Evolutionary conservation across 1,284 basidiomycete species (phyloP).

Genomic region (Puccinia triticina): DNA sequence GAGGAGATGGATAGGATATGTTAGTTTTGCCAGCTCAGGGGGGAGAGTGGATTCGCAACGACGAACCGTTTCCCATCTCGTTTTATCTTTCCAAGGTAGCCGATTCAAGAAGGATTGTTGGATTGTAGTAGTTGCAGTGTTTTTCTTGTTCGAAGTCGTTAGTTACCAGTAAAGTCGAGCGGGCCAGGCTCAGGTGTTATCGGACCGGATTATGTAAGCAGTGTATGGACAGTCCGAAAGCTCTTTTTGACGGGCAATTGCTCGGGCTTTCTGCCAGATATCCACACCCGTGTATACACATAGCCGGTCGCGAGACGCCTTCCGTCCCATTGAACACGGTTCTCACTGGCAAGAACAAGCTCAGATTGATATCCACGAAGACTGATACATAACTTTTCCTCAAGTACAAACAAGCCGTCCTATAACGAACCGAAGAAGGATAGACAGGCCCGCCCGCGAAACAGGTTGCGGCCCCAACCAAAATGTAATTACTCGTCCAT

Average conservation of each 20-base stretch:
- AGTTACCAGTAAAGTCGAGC: neutral
- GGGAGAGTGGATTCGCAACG: neutral
- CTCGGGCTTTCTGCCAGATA: neutral
- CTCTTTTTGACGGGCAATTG: neutral
- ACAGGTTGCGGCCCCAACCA: neutral
- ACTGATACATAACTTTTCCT: no score
- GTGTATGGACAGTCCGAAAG: no score
- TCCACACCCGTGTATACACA: no score
- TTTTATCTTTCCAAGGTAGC: neutral
- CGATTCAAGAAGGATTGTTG: neutral
- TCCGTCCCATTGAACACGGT: no score
- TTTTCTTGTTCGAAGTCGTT: neutral
- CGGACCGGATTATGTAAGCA: neutral
- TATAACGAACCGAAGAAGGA: no score
- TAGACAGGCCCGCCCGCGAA: no score
- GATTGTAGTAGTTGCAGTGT: neutral
- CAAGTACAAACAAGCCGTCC: no score
- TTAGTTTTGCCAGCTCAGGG: neutral
- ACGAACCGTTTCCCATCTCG: conserved; percentile 49
- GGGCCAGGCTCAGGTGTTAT: neutral
- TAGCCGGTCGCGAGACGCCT: no score
- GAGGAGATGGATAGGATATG: neutral
- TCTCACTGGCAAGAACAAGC: no score
- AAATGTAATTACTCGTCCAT: neutral
- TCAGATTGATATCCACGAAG: no score